Evolutionary conservation across 768 basidiomycete genomes (phyloP).

Genomic region (Xanthoconium purpureum): DNA sequence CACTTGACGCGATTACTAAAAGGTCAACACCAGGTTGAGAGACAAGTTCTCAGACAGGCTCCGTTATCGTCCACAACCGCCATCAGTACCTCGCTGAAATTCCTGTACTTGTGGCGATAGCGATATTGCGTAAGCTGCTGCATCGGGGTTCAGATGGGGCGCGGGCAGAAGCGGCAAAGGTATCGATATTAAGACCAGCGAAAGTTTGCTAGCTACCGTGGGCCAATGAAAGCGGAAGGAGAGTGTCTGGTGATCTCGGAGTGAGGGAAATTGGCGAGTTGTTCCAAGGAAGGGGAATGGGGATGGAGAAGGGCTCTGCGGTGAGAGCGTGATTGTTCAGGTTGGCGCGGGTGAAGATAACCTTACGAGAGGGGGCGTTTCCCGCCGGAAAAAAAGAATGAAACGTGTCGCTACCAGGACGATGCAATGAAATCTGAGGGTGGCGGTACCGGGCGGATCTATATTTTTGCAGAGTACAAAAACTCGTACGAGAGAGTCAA

Average conservation of each 20-base stretch:
- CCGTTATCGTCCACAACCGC: constrained; percentile 8
- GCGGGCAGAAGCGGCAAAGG: background rate
- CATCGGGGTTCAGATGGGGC: background rate
- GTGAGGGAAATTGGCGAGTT: constrained; percentile 10
- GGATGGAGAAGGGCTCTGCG: constrained; percentile 3
- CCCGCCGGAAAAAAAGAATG: background rate
- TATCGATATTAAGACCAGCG: background rate
- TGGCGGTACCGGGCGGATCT: constrained; percentile 20
- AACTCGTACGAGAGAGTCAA: background rate
- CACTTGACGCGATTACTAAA: background rate
- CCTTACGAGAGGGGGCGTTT: constrained; percentile 2
- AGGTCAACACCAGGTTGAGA: background rate
- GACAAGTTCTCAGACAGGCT: constrained; percentile 7
- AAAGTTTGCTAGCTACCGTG: background rate
- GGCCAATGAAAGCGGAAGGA: constrained; percentile 8
- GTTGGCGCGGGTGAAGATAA: background rate
- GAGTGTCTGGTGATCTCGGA: constrained; percentile 18
- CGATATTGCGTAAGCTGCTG: background rate
- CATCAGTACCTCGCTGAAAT: background rate
- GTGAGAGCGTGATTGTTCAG: constrained; percentile 12
- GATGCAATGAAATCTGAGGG: background rate
- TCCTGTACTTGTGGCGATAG: background rate
- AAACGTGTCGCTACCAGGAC: background rate
- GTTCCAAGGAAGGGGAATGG: constrained; percentile 7
- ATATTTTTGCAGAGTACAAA: background rate